phyloP scores from a whole-genome alignment of 1,139 yeast species.

The Meyerozyma guilliermondii region DNA sequence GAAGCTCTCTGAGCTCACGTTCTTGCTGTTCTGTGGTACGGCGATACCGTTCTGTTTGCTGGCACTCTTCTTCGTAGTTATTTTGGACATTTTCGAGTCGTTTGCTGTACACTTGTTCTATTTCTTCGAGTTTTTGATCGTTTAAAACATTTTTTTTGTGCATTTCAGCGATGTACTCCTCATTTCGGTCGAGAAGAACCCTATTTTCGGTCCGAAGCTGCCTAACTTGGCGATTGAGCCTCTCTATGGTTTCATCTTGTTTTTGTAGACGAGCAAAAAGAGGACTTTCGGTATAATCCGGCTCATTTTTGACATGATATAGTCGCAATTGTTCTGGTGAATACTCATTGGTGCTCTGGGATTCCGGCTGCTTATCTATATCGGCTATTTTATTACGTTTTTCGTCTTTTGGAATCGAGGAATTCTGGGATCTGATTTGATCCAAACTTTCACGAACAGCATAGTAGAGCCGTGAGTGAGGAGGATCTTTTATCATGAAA shows the following conservation, averaged over 20 bases:
- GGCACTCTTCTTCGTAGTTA: background rate
- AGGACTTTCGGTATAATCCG: conserved; percentile 1
- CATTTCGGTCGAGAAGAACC: background rate
- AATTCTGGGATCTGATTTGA: conserved; percentile 10
- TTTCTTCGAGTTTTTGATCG: conserved; percentile 1
- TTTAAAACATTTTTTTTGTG: conserved; percentile 9
- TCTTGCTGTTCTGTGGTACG: background rate
- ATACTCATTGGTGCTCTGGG: too few relatives aligned
- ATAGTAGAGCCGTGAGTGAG: background rate
- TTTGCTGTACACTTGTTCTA: background rate
- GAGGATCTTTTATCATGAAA: conserved; percentile 4
- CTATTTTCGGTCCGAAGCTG: background rate
- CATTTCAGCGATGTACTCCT: conserved; percentile 12
- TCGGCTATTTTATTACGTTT: background rate
- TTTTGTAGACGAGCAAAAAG: conserved; percentile 3
- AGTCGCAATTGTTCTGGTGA: background rate
- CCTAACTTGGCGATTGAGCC: conserved; percentile 3
- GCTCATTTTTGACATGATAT: background rate
- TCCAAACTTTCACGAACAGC: conserved; percentile 9
- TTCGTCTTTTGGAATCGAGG: conserved; percentile 8
- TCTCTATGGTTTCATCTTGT: conserved; percentile 6
- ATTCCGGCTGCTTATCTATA: background rate
- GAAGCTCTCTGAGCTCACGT: background rate
- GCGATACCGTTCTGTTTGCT: background rate
- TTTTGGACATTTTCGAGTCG: background rate